These are phyloP conservation scores for Rhizopus stolonifer DNA, from an alignment of 371 early-diverging fungal species.

Conservation along the genomic window DNA sequence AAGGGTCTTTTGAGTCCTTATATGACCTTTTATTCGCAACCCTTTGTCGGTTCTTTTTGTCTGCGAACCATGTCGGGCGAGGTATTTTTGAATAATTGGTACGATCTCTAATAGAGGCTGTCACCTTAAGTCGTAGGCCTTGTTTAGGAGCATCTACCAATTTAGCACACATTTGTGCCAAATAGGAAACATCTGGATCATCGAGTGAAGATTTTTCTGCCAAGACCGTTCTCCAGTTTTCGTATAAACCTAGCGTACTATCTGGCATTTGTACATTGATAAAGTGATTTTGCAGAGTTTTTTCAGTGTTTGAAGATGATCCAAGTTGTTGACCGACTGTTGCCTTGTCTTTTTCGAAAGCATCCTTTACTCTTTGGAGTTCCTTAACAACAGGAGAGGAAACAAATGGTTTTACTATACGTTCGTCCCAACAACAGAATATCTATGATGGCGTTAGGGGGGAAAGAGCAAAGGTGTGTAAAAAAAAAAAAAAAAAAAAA, in stretches of 20 bases:
- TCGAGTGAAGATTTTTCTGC: conserved; percentile 33
- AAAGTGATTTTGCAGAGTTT: conserved; percentile 29
- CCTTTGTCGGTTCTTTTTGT: conserved; percentile 35
- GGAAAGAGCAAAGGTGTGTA: too few relatives aligned
- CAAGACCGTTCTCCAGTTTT: conserved; percentile 43
- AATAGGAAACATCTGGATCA: conserved; percentile 37
- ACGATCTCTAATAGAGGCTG: conserved; percentile 18
- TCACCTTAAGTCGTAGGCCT: conserved; percentile 33
- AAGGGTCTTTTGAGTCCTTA: conserved; percentile 22
- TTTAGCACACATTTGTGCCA: conserved; percentile 49
- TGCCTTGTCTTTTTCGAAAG: conserved; percentile 31
- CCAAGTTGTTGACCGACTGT: conserved; percentile 21
- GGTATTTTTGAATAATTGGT: conserved; percentile 17
- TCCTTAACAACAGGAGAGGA: conserved; percentile 20
- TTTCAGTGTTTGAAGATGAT: conserved; percentile 6
- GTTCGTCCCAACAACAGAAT: conserved; percentile 54
- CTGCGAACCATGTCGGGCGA: conserved; percentile 44
- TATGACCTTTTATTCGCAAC: conserved; percentile 18
- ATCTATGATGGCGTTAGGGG: conserved; percentile 20
- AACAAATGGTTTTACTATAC: conserved; percentile 35
- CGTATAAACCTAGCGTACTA: conserved; percentile 36
- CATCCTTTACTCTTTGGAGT: conserved; percentile 19
- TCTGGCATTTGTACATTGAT: conserved; percentile 34
- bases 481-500: background rate
- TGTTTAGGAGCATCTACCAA: conserved; percentile 52